Evolutionary conservation across 495 filamentous ascomycete species (phyloP).

Genomic region (Hapsidospora chrysogenum): DNA sequence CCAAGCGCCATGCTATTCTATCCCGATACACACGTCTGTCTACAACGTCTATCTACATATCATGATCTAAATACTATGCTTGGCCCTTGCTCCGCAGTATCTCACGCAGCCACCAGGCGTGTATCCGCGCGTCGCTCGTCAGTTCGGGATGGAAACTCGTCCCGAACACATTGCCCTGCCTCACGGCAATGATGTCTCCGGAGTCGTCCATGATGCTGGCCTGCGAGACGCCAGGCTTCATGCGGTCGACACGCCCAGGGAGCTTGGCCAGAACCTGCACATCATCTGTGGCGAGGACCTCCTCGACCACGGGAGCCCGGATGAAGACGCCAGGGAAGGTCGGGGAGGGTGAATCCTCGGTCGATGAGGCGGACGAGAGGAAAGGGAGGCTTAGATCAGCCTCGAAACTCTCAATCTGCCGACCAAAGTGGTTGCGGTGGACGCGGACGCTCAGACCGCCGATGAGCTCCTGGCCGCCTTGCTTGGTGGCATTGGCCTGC

Average conservation of each 20-base stretch:
- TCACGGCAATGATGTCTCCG: conserved; percentile 81
- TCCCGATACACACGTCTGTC: no score
- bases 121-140: conserved; percentile 77
- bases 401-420: conserved; percentile 88
- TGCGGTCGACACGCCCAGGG: conserved; percentile 21
- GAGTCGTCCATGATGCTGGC: conserved; percentile 21
- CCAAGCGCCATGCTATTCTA: no score
- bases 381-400: conserved; percentile 61
- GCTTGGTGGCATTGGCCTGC: conserved; percentile 73
- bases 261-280: conserved; percentile 45
- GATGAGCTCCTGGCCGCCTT: conserved; percentile 83
- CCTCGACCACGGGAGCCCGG: conserved; percentile 83
- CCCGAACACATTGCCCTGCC: conserved; percentile 86
- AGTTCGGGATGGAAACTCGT: conserved; percentile 96
- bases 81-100: no score
- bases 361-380: conserved; percentile 25
- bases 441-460: conserved; percentile 85
- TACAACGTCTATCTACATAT: no score
- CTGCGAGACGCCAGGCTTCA: conserved; percentile 6
- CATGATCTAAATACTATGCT: no score
- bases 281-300: conserved; percentile 36
- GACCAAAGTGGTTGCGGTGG: conserved; percentile 88
- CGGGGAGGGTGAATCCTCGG: conserved; percentile 16
- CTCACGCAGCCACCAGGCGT: conserved; percentile 81
- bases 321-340: conserved; percentile 91